These are phyloP conservation scores for Rhinocladiella mackenziei DNA, from an alignment of 2,329 filamentous ascomycete species.

Conservation along the genomic window DNA sequence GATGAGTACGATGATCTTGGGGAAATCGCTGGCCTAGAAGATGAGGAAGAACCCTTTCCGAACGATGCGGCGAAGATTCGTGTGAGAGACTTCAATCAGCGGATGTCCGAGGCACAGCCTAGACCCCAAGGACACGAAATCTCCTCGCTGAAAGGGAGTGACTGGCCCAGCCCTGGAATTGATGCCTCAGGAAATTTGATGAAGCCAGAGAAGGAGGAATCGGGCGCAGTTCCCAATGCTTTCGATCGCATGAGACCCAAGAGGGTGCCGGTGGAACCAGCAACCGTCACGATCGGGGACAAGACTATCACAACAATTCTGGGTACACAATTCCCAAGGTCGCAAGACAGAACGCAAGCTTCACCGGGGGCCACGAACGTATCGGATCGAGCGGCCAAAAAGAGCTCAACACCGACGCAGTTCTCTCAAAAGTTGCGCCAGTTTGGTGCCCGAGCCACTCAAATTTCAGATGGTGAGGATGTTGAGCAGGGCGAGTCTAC, in stretches of 20 bases:
- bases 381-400: background rate
- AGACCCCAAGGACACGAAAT: too few species aligned
- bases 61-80: too few species aligned
- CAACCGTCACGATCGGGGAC: slow-evolving; percentile 71
- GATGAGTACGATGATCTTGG: slow-evolving; percentile 17
- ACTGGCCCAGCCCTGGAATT: too few species aligned
- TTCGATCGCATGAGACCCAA: slow-evolving; percentile 64
- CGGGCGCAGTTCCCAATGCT: slow-evolving; percentile 54
- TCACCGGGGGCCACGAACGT: slow-evolving; percentile 3
- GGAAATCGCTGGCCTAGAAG: background rate
- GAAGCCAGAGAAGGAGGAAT: slow-evolving; percentile 21
- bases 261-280: slow-evolving; percentile 59
- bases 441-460: slow-evolving; percentile 19
- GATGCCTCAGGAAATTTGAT: too few species aligned
- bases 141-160: slow-evolving; percentile 4
- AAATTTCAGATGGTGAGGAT: slow-evolving; percentile 30
- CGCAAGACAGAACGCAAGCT: slow-evolving; percentile 5
- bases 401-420: slow-evolving; percentile 4
- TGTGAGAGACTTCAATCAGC: too few species aligned
- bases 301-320: slow-evolving; percentile 63
- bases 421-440: slow-evolving; percentile 25
- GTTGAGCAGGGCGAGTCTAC: slow-evolving; percentile 25
- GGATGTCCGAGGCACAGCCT: too few species aligned
- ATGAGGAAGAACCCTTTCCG: too few species aligned
- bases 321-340: slow-evolving; percentile 50